Evolutionary conservation across 257 asterid genomes (phyloP), one percentile per base, ranked within the genome.

Genomic region (Solanum chilense): DNA sequence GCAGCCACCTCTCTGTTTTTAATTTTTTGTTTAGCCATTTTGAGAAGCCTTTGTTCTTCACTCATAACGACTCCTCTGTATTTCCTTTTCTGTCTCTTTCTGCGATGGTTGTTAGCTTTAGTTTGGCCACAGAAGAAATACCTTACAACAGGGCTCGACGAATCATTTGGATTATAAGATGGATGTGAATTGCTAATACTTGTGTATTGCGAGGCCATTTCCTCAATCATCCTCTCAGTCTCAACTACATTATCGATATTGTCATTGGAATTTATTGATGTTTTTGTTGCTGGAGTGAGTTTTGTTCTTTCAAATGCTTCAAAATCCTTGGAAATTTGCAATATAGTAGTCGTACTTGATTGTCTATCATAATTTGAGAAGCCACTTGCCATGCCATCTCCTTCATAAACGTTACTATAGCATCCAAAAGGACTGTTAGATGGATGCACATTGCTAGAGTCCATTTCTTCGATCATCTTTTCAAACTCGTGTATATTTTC

Each of bases 1-100:
- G 87, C 80, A 66, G 87, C 87, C 41, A 70, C 78, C 6, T 66
- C 87, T 37, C 87, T 84, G 27, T 84, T 84, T 39, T 42, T 84
- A 18, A 84, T 62, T 70, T 84, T 84, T 44, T 84, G 76, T 68
- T 84, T 44, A 16, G 58, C 81, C 87, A 62, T 25, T 70, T 84
- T 68, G 62, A 41, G 16, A 42, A 47, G 64, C 27, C 80, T 47
- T 7, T 66, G 44, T 84, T 84, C 66, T 42, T 84, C 87, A 62
- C 81, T 84, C 81, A 42, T 25, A 13, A 64, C 29, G 15, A 84
- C 66, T 39, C 87, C 87, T 84, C 87, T 84, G n/a, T 84, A 84
- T 60, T 84, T 84, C 44, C 87, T 84, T 6, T 66, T 84, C 35
- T 42, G 76, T n/a, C 66, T 84, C 13, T 84, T 84, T 47, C 87